Percentiles rank a stretch among this genome's conserved stretches.
These are phyloP conservation scores for Fusarium luffae DNA, from an alignment of 2,329 filamentous ascomycete species.

Conservation along the genomic window DNA sequence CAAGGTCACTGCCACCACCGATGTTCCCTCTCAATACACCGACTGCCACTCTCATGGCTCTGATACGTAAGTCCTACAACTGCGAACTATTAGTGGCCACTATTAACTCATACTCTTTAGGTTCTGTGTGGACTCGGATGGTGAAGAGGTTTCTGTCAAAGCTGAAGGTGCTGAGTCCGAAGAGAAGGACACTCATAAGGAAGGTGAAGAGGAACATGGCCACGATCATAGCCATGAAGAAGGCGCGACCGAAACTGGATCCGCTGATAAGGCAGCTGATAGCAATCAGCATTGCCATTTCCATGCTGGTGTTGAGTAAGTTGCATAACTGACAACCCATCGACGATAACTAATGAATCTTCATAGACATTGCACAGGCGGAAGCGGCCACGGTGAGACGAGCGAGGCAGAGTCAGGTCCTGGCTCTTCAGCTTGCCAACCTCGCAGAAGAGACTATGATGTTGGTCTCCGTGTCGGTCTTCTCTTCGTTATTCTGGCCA, in stretches of 20 bases:
- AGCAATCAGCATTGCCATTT: slow-evolving; percentile 71
- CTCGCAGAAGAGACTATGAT: slow-evolving; percentile 68
- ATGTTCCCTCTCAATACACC: slow-evolving; percentile 70
- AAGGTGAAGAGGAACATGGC: slow-evolving; percentile 30
- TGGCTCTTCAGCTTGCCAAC: slow-evolving; percentile 58
- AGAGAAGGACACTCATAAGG: slow-evolving; percentile 31
- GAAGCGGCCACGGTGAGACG: slow-evolving; percentile 49
- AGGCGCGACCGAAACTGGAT: background rate
- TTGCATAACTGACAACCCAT: background rate
- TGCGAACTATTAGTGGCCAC: background rate
- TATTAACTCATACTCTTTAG: slow-evolving; percentile 51
- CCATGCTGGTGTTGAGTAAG: slow-evolving; percentile 79
- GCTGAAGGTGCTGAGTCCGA: slow-evolving; percentile 49
- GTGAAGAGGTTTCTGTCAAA: slow-evolving; percentile 69
- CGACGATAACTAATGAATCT: slow-evolving; percentile 4
- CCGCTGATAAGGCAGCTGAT: slow-evolving; percentile 10
- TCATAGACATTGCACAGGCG: slow-evolving; percentile 67
- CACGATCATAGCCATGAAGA: slow-evolving; percentile 28
- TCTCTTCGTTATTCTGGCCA: slow-evolving; percentile 76
- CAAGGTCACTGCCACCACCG: slow-evolving; percentile 64
- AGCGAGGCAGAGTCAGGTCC: slow-evolving; percentile 34
- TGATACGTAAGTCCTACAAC: slow-evolving; percentile 60
- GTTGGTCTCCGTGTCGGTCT: slow-evolving; percentile 75
- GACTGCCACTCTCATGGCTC: slow-evolving; percentile 71
- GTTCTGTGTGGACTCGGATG: slow-evolving; percentile 69